phyloP scores from a whole-genome alignment of 2,329 filamentous ascomycete genomes.

The Diaporthe ampelina region DNA sequence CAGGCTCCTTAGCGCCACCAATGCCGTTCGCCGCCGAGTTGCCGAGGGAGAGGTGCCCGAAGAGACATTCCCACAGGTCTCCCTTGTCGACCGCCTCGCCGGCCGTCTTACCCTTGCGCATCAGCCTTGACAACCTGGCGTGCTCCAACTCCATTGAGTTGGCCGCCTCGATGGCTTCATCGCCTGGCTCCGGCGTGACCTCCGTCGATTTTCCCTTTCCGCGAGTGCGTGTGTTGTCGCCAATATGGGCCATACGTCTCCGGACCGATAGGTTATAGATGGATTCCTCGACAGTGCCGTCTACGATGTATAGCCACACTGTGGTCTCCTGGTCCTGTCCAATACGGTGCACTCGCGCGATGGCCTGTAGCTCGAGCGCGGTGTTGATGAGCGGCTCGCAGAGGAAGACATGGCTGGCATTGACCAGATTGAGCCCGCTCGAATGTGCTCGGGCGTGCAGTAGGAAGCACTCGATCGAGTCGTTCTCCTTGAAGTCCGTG shows the following conservation, averaged over 20 bases:
- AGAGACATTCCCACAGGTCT: conserved; percentile 92
- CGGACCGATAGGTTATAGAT: conserved; percentile 90
- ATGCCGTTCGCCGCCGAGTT: conserved; percentile 33
- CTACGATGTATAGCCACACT: conserved; percentile 95
- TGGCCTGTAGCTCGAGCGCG: conserved; percentile 93
- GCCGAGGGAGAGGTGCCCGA: conserved; percentile 67
- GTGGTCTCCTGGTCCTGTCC: conserved; percentile 90
- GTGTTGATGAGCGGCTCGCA: conserved; percentile 96
- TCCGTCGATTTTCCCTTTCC: conserved; percentile 49
- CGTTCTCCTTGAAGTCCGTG: conserved; percentile 81
- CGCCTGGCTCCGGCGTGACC: conserved; percentile 58
- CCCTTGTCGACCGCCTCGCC: conserved; percentile 85
- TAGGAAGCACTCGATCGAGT: conserved; percentile 83
- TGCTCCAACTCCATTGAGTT: conserved; percentile 88
- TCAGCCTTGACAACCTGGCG: conserved; percentile 76
- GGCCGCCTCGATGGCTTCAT: conserved; percentile 80
- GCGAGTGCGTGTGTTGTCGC: conserved; percentile 47
- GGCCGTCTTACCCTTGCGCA: conserved; percentile 77
- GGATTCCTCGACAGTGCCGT: conserved; percentile 90
- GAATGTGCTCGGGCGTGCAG: conserved; percentile 91
- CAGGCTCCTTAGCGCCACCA: conserved; percentile 18
- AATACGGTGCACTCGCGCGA: conserved; percentile 94
- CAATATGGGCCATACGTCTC: conserved; percentile 84
- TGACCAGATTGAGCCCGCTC: conserved; percentile 90
- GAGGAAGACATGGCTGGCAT: conserved; percentile 93